phyloP scores from a whole-genome alignment of 2,329 filamentous ascomycete species.

The Amesomyces nigricolor region DNA sequence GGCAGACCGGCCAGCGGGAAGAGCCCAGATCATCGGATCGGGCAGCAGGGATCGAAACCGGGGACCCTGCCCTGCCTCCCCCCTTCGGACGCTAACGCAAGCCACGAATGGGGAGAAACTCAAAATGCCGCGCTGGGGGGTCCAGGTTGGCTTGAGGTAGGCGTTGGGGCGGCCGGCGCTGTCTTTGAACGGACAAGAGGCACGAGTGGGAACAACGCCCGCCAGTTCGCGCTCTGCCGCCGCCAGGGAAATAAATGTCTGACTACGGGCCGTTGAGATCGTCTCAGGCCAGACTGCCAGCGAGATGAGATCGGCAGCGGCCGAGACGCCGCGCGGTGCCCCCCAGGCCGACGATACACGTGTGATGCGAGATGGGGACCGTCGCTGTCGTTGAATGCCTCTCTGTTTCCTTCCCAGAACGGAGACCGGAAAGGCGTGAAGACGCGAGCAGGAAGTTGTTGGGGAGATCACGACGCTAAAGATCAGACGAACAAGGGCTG shows the following conservation, averaged over 20 bases:
- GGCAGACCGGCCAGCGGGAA: not conserved
- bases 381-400: not conserved
- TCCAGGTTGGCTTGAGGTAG: not conserved
- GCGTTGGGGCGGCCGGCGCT: not conserved
- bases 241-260: slow-evolving; percentile 12
- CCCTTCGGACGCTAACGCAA: too few species aligned
- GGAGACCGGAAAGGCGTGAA: not conserved
- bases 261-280: slow-evolving; percentile 20
- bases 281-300: slow-evolving; percentile 18
- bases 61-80: not conserved
- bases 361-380: not conserved
- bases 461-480: slow-evolving; percentile 20
- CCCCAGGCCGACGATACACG: not conserved
- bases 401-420: not conserved
- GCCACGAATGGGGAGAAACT: too few species aligned
- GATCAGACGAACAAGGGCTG: slow-evolving; percentile 21
- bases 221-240: not conserved
- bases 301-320: slow-evolving; percentile 13
- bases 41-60: not conserved
- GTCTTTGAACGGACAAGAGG: not conserved
- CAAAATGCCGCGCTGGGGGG: too few species aligned
- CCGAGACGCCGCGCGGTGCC: slow-evolving; percentile 6
- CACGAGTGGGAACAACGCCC: not conserved
- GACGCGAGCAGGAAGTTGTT: slow-evolving; percentile 4
- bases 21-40: not conserved